Evolutionary conservation across 257 asterid species (phyloP), one percentile per base, ranked within the genome.

Genomic region (Scutellaria minor): DNA sequence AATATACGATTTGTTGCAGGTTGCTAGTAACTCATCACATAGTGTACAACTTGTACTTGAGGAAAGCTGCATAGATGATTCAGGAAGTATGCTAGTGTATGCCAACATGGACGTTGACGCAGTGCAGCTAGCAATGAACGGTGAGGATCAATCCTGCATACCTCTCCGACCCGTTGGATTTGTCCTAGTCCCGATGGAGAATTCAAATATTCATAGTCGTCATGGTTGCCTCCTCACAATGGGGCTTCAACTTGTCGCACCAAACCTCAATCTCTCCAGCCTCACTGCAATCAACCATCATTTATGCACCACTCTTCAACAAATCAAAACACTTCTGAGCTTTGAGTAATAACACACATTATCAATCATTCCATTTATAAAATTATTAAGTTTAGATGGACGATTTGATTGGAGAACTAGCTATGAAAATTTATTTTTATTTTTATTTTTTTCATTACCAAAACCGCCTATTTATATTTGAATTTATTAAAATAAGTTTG

Each of bases 21-120:
- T 94, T 64, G 97, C 99, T 9, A 89, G 96, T 82, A 94, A 91
- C 84, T 94, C 99, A 6, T 84, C 99, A 3, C 99, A 94, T 76
- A 80, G 89, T 56, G 93, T 91, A 0, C 98, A 94, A 76, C 89
- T 94, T 35, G 87, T 94, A 83, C 86, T 94, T 14, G 97, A 91
- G 70, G 99, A 94, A 83, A 91, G 97, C 76, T 94, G 97, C 93
- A 79, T 85, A 0, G 99, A 91, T 64, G 93, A 91, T 8, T 88
- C 98, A 0, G 97, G 96, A 2, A 91, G 99, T 59, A 44, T 94
- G 0, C 93, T 94, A 2, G 99, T 85, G 50, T 90, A 91, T 85
- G 73, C 97, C 6, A 91, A 93, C 3, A 85, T 94, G 5, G 96
- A 91, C 14, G 97, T 91, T 0, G 99, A 94, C 1, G 89, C 97